Evolutionary conservation across 139 green algal genomes (phyloP).

Genomic region (Pycnococcus provasolii): DNA sequence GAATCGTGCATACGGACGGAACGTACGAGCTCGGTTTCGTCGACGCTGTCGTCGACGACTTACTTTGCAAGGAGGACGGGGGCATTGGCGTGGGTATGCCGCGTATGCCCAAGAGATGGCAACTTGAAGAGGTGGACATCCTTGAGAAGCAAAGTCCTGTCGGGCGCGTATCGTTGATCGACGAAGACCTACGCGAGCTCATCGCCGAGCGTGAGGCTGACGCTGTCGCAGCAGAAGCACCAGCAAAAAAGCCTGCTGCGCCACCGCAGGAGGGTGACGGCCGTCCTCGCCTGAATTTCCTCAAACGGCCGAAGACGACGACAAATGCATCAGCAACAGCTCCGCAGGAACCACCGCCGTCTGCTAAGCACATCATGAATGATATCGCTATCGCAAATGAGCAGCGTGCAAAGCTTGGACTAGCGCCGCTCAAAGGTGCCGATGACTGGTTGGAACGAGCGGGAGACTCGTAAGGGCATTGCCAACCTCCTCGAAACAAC

Average conservation of each 20-base stretch:
- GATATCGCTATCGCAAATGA: conserved; percentile 39
- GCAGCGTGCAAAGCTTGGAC: conserved; percentile 46
- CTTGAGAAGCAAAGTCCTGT: conserved; percentile 39
- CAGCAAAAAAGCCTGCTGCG: conserved; percentile 19
- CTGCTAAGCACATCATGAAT: neutral
- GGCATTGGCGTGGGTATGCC: conserved; percentile 80
- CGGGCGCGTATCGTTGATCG: conserved; percentile 68
- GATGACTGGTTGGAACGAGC: too few relatives aligned
- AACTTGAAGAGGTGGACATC: neutral
- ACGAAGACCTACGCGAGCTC: conserved; percentile 39
- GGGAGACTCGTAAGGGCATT: too few relatives aligned
- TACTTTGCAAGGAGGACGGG: conserved; percentile 66
- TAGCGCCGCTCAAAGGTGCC: conserved; percentile 42
- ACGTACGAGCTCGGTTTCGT: conserved; percentile 55
- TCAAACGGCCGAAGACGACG: neutral
- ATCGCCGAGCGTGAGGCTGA: conserved; percentile 29
- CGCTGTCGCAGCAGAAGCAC: conserved; percentile 24
- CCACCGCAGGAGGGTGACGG: conserved; percentile 26
- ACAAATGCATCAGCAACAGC: neutral
- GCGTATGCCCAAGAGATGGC: conserved; percentile 35
- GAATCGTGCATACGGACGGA: conserved; percentile 13
- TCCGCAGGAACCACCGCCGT: conserved; percentile 1
- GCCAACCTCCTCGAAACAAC: too few relatives aligned
- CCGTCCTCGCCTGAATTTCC: neutral
- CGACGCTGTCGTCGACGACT: conserved; percentile 70